Evolutionary conservation across 768 basidiomycete genomes (phyloP).

Genomic region (Podaxis carcinomalis): DNA sequence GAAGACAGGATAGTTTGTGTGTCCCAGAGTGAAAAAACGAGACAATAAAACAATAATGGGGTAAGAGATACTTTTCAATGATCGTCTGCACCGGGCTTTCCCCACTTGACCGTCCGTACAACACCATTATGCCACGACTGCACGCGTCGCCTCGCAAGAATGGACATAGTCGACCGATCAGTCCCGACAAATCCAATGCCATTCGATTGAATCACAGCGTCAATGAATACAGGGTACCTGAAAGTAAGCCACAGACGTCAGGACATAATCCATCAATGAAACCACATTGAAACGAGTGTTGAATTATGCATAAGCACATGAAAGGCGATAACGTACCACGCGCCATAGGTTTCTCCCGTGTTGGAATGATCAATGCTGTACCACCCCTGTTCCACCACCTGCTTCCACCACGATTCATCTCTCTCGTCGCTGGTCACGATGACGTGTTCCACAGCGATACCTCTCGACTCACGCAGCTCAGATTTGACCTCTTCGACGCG

Average conservation of each 20-base stretch:
- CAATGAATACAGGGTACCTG: conserved; percentile 73
- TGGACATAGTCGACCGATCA: conserved; percentile 66
- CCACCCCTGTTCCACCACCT: conserved; percentile 48
- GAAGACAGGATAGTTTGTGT: not conserved
- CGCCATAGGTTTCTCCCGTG: conserved; percentile 42
- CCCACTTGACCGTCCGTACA: conserved; percentile 54
- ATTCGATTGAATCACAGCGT: conserved; percentile 65
- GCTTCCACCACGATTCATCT: conserved; percentile 55
- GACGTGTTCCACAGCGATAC: conserved; percentile 45
- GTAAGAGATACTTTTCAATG: conserved; percentile 27
- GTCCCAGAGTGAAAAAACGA: not conserved
- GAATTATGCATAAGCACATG: not conserved
- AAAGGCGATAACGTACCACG: conserved; percentile 34
- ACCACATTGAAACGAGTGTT: too few species aligned
- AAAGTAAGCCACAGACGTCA: conserved; percentile 2
- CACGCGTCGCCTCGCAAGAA: conserved; percentile 61
- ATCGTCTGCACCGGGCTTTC: conserved; percentile 49
- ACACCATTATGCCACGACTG: conserved; percentile 62
- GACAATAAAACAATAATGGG: not conserved
- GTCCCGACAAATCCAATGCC: conserved; percentile 72
- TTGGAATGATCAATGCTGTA: conserved; percentile 42
- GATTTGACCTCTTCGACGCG: conserved; percentile 53
- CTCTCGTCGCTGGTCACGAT: conserved; percentile 65
- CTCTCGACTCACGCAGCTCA: conserved; percentile 40
- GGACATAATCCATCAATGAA: not conserved